Evolutionary conservation across 2,329 filamentous ascomycete genomes (phyloP), one percentile per base, ranked within the genome.

Genomic region (Thelonectria olida): DNA sequence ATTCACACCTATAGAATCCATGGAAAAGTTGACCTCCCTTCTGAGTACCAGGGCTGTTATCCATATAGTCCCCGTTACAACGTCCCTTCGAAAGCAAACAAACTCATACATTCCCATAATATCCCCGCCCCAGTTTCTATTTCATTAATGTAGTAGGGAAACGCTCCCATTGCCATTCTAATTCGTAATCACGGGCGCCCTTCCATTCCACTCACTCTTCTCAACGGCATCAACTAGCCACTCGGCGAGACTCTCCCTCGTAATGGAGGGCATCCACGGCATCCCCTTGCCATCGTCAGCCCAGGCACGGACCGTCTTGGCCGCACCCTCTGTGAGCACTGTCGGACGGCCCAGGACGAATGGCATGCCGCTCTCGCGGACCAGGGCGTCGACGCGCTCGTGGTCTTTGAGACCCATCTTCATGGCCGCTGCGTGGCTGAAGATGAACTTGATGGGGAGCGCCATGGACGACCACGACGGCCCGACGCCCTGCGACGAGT

Each of bases 401-500:
- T 86, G 84, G 56, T 86, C 85, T 1, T 78, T 72, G 25, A 80
- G 78, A 47, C 80, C 80, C 27, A 79, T 73, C 19, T 66, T 73
- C 79, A 85, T 84, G 60, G 81, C 80, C 34, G 76, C 80, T 10
- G 61, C 67, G 41, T 81, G 72, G 28, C 70, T 75, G 66, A 87
- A 80, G n/a, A 85, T 61, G 31, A 78, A 56, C 15, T 78, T 76
- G 64, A 85, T 67, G 1, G 80, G 71, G 31, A 74, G 78, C 42
- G 78, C 72, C 58, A 85, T 67, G 50, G 79, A 78, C 0, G 58
- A 23, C 70, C 75, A 81, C 5, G 83, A 85, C 27, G 76, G 71
- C 0, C 80, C 82, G 1, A 81, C 78, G 10, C 85, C 85, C 61
- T 83, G 80, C 1, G 82, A 79, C 12, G 81, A 83, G 72, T 87